phyloP scores from a whole-genome alignment of 2,329 filamentous ascomycete species.

The Chaetomium olivaceum region DNA sequence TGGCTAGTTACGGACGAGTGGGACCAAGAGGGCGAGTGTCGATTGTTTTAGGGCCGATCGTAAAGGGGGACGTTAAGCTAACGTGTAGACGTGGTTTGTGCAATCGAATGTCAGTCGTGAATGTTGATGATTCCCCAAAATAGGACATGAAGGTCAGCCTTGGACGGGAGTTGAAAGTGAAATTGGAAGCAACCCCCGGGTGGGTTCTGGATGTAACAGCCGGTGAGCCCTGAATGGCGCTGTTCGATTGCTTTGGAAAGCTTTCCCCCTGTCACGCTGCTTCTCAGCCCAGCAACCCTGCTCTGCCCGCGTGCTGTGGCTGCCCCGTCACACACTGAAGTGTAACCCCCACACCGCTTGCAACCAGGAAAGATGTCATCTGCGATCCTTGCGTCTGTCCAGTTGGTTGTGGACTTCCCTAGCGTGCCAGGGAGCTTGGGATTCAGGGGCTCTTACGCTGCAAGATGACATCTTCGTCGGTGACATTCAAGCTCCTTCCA shows the following conservation, averaged over 20 bases:
- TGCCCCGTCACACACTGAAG: background rate
- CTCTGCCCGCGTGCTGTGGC: background rate
- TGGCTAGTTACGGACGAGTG: background rate
- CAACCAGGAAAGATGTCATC: background rate
- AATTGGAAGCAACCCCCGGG: conserved; percentile 2
- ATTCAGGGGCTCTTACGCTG: background rate
- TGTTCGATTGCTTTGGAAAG: conserved; percentile 6
- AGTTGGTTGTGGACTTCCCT: background rate
- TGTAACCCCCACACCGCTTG: background rate
- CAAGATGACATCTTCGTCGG: background rate
- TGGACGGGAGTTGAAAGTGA: background rate
- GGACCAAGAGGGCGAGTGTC: background rate
- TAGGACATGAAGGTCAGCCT: background rate
- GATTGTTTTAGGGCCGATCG: background rate
- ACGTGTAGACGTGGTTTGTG: background rate
- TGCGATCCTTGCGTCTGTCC: background rate
- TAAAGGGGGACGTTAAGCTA: background rate
- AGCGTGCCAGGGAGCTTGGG: too few relatives aligned
- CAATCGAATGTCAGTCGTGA: background rate
- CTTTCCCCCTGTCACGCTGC: background rate
- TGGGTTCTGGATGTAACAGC: conserved; percentile 1
- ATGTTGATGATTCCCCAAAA: background rate
- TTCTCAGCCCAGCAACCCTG: background rate
- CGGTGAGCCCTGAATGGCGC: conserved; percentile 6
- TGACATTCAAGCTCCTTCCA: background rate